Evolutionary conservation across 495 filamentous ascomycete species (phyloP).

Genomic region (Penicillium ochrochloron): DNA sequence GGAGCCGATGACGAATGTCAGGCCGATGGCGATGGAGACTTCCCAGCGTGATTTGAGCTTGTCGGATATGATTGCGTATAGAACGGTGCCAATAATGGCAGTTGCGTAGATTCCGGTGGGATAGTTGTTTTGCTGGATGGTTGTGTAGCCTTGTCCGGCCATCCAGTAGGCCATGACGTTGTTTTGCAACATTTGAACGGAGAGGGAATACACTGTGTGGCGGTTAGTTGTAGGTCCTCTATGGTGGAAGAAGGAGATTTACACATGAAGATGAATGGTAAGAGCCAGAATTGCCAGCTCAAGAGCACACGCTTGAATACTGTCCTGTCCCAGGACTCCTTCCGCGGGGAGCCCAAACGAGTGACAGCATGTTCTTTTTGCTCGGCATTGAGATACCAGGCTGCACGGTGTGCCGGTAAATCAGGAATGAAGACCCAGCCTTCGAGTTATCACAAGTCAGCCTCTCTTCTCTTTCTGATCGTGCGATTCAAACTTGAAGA

Average conservation of each 20-base stretch:
- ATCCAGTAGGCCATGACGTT: constrained; percentile 46
- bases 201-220: constrained; percentile 37
- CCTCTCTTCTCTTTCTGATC: neutral
- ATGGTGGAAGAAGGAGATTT: neutral
- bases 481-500: too few relatives aligned
- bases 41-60: constrained; percentile 41
- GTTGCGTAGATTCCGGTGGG: constrained; percentile 39
- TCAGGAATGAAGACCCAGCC: constrained; percentile 45
- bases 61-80: constrained; percentile 44
- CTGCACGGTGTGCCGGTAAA: constrained; percentile 36
- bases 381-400: constrained; percentile 40
- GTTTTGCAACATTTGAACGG: constrained; percentile 39
- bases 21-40: constrained; percentile 38
- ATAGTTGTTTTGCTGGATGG: constrained; percentile 43
- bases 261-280: constrained; percentile 44
- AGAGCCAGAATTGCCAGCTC: constrained; percentile 44
- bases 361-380: constrained; percentile 38
- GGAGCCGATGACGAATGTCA: constrained; percentile 39
- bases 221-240: neutral
- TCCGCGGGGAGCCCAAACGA: constrained; percentile 29
- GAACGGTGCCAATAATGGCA: constrained; percentile 37
- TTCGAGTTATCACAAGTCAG: constrained; percentile 1
- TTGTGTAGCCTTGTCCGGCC: constrained; percentile 39
- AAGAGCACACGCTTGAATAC: constrained; percentile 37
- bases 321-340: constrained; percentile 36